Base-by-base conservation (phyloP, 768 basidiomycete species). In the Ramaria sp. region DNA sequence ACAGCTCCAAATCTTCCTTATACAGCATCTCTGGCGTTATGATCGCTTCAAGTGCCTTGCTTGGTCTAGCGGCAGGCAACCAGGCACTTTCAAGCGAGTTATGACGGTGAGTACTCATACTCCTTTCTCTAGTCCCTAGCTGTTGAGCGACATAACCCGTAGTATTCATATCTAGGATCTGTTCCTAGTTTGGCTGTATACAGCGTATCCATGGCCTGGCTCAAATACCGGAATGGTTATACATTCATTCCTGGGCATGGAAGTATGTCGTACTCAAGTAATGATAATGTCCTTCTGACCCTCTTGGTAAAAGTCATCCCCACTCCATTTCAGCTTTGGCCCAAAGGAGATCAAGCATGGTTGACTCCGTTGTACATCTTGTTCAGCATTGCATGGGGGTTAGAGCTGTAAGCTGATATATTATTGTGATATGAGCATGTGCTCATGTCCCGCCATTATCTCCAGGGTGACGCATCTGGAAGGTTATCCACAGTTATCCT, bases 41-140 rank as follows among this genome's bases (percentile, higher is more conserved):
- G 88, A 91, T 70, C 76, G 70, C 59, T 86, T 89, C 69, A 75
- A 81, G 60, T 89, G 88, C 68, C 69, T 89, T 47, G 77, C 73
- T 68, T 89, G 87, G 86, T 76, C 81, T 65, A 75, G 82, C 13
- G 86, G 86, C 34, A 76, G 86, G 53, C 86, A 87, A 66, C 86
- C 84, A 57, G 89, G 89, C 56, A 82, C 88, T 12, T 91, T 91
- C 78, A 90, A 86, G 71, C 78, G 90, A 51, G 77, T 91, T 65
- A 91, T 91, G 89, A 91, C 86, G n/a, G 86, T 89, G 65, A 65
- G 82, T 74, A 3, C 27, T 59, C 27, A 27, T 53, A 30, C 20
- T 9, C 22, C 52, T 61, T 12, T 31, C 20, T 7, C 51, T 46
- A 22, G 30, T 57, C 38, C 17, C 22, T 61, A 52, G 53, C 60